Evolutionary conservation across 2,329 filamentous ascomycete genomes (phyloP).

Genomic region (Dothideomycetes sp.): DNA sequence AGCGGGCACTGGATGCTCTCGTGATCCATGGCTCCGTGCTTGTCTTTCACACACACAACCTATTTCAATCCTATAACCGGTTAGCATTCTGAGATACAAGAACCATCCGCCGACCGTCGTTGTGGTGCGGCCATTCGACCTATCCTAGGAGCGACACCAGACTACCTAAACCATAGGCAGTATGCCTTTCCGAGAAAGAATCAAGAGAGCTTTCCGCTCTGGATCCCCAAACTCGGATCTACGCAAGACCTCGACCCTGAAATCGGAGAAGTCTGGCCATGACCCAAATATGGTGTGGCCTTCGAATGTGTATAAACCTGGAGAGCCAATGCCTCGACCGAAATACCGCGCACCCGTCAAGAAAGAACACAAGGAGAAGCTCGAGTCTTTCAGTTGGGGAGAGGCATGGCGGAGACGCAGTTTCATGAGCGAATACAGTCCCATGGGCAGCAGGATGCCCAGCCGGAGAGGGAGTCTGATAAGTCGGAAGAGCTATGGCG

Average conservation of each 20-base stretch:
- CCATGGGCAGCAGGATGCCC: slow-evolving; percentile 37
- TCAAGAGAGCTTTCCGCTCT: slow-evolving; percentile 31
- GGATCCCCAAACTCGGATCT: slow-evolving; percentile 15
- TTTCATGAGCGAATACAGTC: slow-evolving; percentile 33
- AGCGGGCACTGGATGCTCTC: neutral
- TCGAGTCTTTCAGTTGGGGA: slow-evolving; percentile 36
- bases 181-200: slow-evolving; percentile 36
- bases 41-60: neutral
- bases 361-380: slow-evolving; percentile 38
- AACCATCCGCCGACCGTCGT: neutral
- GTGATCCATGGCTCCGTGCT: neutral
- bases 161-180: slow-evolving; percentile 1
- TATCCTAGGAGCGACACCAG: too few species aligned
- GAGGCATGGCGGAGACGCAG: slow-evolving; percentile 36
- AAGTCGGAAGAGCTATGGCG: slow-evolving; percentile 16
- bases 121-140: too few species aligned
- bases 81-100: too few species aligned
- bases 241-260: slow-evolving; percentile 14
- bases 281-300: slow-evolving; percentile 25
- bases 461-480: slow-evolving; percentile 21
- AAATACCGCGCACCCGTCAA: slow-evolving; percentile 39
- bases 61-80: too few species aligned
- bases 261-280: slow-evolving; percentile 14
- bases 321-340: slow-evolving; percentile 39
- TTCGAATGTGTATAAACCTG: slow-evolving; percentile 37